These are phyloP conservation scores for Cadophora luteo-olivacea DNA, from an alignment of 2,329 filamentous ascomycete species.

Conservation along the genomic window DNA sequence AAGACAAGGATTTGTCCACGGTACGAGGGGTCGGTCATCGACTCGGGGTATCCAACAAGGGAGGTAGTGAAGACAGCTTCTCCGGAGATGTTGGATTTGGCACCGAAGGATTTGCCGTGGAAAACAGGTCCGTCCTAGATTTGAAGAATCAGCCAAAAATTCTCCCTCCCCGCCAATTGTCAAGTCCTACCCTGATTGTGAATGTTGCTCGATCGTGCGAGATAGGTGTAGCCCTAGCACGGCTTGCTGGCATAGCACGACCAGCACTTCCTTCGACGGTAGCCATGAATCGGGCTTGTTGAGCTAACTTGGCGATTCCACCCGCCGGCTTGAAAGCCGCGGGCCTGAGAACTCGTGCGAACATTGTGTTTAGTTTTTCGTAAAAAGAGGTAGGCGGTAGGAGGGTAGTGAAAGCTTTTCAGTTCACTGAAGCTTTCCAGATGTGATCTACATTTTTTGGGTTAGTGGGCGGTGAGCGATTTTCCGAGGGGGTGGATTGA, in stretches of 20 bases:
- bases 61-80: constrained; percentile 99
- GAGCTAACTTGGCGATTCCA: constrained; percentile 41
- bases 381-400: constrained; percentile 31
- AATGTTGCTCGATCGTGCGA: constrained; percentile 85
- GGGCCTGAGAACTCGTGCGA: constrained; percentile 65
- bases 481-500: constrained; percentile 15
- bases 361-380: constrained; percentile 56
- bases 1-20: constrained; percentile 97
- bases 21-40: constrained; percentile 86
- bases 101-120: constrained; percentile 94
- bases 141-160: constrained; percentile 42
- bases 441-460: constrained; percentile 47
- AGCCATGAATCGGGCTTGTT: constrained; percentile 61
- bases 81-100: constrained; percentile 94
- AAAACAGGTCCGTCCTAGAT: constrained; percentile 89
- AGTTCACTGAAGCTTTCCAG: constrained; percentile 52
- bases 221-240: constrained; percentile 68
- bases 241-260: constrained; percentile 67
- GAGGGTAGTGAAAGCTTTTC: constrained; percentile 38
- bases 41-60: constrained; percentile 97
- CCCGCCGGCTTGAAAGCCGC: constrained; percentile 49
- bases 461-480: constrained; percentile 39
- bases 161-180: constrained; percentile 5
- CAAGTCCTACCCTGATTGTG: constrained; percentile 77
- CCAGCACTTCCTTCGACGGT: constrained; percentile 74